phyloP scores from a whole-genome alignment of 371 early-diverging fungal genomes.

The Zychaea mexicana region DNA sequence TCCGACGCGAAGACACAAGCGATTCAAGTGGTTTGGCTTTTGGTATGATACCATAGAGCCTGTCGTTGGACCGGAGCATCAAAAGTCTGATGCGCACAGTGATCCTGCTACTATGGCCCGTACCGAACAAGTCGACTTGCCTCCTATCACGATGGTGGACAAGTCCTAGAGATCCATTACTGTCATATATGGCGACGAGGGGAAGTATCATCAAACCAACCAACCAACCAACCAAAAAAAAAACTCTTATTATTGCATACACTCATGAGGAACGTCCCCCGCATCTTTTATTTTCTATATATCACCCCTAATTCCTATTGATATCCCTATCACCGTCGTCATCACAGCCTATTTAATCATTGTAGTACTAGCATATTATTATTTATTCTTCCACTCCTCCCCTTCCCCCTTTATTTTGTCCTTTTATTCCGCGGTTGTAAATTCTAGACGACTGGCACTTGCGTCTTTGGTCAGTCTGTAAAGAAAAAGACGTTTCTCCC shows the following conservation, averaged over 20 bases:
- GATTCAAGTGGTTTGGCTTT: constrained; percentile 16
- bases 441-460: constrained; percentile 20
- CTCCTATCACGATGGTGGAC: no score
- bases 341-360: neutral
- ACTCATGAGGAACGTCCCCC: neutral
- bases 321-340: neutral
- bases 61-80: neutral
- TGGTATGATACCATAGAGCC: constrained; percentile 9
- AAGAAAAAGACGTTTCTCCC: constrained; percentile 25
- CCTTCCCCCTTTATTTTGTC: neutral
- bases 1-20: constrained; percentile 4
- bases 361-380: constrained; percentile 1
- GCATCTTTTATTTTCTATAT: neutral
- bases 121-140: no score
- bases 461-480: constrained; percentile 20
- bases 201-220: no score
- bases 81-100: no score
- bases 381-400: neutral
- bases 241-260: no score
- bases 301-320: neutral
- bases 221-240: no score
- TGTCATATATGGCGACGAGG: no score
- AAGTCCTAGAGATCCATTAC: no score
- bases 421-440: constrained; percentile 7
- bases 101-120: no score